Evolutionary conservation across 192 early-diverging fungal genomes (phyloP).

Genomic region (Coemansia sp.): DNA sequence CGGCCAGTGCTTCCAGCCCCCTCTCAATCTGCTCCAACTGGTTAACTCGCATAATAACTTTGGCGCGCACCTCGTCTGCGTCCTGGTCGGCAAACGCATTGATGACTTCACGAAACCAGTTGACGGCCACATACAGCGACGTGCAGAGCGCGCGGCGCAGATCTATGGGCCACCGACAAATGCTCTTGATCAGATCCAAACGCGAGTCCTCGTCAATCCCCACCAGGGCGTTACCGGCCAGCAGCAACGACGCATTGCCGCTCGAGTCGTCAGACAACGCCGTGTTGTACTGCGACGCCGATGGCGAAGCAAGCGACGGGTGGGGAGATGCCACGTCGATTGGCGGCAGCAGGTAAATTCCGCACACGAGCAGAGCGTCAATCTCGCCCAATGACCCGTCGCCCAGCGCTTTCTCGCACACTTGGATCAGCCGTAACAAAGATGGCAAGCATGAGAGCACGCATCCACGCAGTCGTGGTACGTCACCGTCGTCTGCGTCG

Average conservation of each 20-base stretch:
- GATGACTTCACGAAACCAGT: slow-evolving; percentile 69
- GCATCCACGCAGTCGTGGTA: slow-evolving; percentile 30
- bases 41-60: slow-evolving; percentile 40
- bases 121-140: slow-evolving; percentile 30
- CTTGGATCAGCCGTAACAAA: slow-evolving; percentile 69
- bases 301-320: not conserved
- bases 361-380: slow-evolving; percentile 70
- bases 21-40: slow-evolving; percentile 35
- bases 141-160: slow-evolving; percentile 38
- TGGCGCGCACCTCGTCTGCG: slow-evolving; percentile 19
- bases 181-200: slow-evolving; percentile 14
- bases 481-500: not conserved
- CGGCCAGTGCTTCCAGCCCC: slow-evolving; percentile 22
- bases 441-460: slow-evolving; percentile 62
- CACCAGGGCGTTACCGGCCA: slow-evolving; percentile 27
- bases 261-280: not conserved
- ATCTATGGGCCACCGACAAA: slow-evolving; percentile 21
- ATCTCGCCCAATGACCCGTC: slow-evolving; percentile 60
- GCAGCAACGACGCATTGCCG: slow-evolving; percentile 12
- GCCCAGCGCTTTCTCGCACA: slow-evolving; percentile 62
- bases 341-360: slow-evolving; percentile 17
- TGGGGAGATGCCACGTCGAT: slow-evolving; percentile 9
- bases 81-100: slow-evolving; percentile 63
- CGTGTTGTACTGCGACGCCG: not conserved
- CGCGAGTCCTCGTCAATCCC: slow-evolving; percentile 44